Evolutionary conservation across 495 filamentous ascomycete genomes (phyloP).

Genomic region (Margaritispora aquatica): DNA sequence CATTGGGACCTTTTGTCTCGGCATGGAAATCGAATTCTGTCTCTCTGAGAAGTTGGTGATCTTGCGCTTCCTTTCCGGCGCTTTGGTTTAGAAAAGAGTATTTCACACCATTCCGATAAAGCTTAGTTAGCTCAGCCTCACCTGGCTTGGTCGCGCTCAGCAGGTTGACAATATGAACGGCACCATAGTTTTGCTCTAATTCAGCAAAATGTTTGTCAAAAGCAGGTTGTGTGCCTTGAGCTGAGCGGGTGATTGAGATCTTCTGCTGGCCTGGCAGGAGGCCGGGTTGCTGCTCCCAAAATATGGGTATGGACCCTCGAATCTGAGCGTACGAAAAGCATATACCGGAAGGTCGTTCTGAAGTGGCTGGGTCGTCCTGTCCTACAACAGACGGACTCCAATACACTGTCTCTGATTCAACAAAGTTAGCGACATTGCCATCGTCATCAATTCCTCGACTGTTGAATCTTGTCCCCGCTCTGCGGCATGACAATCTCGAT

Average conservation of each 20-base stretch:
- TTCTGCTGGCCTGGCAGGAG: constrained; percentile 92
- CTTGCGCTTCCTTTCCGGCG: constrained; percentile 39
- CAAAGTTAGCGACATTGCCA: constrained; percentile 92
- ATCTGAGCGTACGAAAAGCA: constrained; percentile 93
- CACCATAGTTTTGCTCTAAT: constrained; percentile 78
- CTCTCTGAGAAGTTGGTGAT: constrained; percentile 62
- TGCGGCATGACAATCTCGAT: constrained; percentile 82
- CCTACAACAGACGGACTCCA: constrained; percentile 56
- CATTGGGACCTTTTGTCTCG: constrained; percentile 78
- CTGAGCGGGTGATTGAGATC: constrained; percentile 81
- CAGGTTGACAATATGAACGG: constrained; percentile 85
- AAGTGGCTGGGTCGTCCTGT: constrained; percentile 10
- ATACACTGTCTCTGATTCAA: constrained; percentile 59
- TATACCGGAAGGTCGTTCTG: constrained; percentile 35
- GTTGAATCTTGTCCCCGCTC: constrained; percentile 94
- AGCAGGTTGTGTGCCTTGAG: constrained; percentile 87
- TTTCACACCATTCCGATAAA: constrained; percentile 70
- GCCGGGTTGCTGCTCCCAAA: constrained; percentile 91
- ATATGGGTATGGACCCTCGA: constrained; percentile 86
- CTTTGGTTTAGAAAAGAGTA: constrained; percentile 57
- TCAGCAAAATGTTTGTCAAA: constrained; percentile 91
- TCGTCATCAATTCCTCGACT: constrained; percentile 95
- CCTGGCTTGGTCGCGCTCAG: constrained; percentile 80
- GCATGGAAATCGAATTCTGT: constrained; percentile 95
- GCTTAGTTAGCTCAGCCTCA: constrained; percentile 71